These are phyloP conservation scores for Fusarium nematophilum DNA, from an alignment of 2,329 filamentous ascomycete genomes.

Conservation along the genomic window DNA sequence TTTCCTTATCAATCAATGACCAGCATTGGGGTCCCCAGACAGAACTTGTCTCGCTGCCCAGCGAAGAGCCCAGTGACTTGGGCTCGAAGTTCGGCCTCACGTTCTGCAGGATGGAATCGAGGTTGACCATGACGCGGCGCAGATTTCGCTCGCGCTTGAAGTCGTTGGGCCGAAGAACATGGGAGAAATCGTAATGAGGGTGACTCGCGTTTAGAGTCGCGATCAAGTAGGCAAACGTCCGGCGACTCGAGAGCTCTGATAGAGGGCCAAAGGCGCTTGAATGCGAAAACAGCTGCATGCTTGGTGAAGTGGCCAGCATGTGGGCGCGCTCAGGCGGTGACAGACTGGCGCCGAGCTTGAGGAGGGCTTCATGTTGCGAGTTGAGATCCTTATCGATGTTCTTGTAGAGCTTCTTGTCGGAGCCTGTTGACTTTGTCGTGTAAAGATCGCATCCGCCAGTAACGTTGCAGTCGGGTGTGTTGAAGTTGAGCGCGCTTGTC, in stretches of 20 bases:
- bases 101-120: slow-evolving; percentile 89
- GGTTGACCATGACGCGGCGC: slow-evolving; percentile 83
- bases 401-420: slow-evolving; percentile 97
- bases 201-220: slow-evolving; percentile 97
- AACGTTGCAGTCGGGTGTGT: slow-evolving; percentile 91
- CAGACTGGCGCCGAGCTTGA: slow-evolving; percentile 87
- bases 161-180: slow-evolving; percentile 87
- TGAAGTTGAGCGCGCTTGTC: slow-evolving; percentile 93
- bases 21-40: slow-evolving; percentile 93
- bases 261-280: slow-evolving; percentile 93
- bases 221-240: slow-evolving; percentile 95
- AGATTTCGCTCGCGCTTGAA: slow-evolving; percentile 88
- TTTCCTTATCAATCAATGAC: slow-evolving; percentile 92
- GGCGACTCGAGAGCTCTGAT: slow-evolving; percentile 86
- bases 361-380: slow-evolving; percentile 87
- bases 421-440: slow-evolving; percentile 94
- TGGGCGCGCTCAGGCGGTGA: slow-evolving; percentile 83
- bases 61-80: slow-evolving; percentile 55
- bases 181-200: slow-evolving; percentile 92
- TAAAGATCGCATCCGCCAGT: slow-evolving; percentile 96
- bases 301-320: slow-evolving; percentile 74
- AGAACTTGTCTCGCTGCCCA: slow-evolving; percentile 62
- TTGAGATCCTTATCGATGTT: slow-evolving; percentile 93
- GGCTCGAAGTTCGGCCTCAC: slow-evolving; percentile 74
- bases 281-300: slow-evolving; percentile 72